Conservation (phyloP, 2,329 filamentous ascomycete species). For the Stagonosporopsis cucurbitacearum region DNA sequence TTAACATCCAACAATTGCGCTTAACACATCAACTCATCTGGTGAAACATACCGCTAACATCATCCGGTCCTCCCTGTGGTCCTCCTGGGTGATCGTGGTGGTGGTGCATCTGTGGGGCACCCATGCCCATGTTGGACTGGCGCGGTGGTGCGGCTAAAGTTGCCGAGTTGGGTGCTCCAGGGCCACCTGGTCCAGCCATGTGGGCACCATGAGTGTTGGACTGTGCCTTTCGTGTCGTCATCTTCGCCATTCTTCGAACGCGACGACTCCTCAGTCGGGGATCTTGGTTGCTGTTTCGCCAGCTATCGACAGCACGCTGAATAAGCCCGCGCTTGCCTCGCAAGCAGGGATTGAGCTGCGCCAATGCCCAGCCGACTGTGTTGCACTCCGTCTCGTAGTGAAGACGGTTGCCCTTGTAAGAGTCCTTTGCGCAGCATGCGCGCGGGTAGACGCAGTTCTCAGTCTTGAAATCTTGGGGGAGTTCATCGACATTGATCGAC, state of each 20-base stretch:
- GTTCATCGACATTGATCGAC: slow-evolving; percentile 87
- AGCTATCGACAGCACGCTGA: slow-evolving; percentile 96
- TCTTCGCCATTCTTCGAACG: slow-evolving; percentile 94
- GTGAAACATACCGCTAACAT: slow-evolving; percentile 97
- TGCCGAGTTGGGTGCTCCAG: slow-evolving; percentile 66
- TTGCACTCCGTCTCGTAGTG: slow-evolving; percentile 99
- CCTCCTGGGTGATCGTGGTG: slow-evolving; percentile 76
- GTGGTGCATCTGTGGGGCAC: slow-evolving; percentile 69
- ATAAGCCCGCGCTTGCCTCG: slow-evolving; percentile 95
- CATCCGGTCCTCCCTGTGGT: slow-evolving; percentile 71
- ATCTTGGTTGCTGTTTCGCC: slow-evolving; percentile 99
- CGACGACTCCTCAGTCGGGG: slow-evolving; percentile 86
- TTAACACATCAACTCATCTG: slow-evolving; percentile 75
- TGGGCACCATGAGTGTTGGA: slow-evolving; percentile 65
- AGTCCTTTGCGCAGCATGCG: slow-evolving; percentile 92
- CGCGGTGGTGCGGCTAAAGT: slow-evolving; percentile 64
- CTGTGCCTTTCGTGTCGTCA: slow-evolving; percentile 81
- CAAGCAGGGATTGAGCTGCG: slow-evolving; percentile 87
- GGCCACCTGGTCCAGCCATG: slow-evolving; percentile 69
- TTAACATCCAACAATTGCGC: slow-evolving; percentile 48
- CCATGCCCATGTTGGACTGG: slow-evolving; percentile 74
- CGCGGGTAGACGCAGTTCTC: slow-evolving; percentile 98
- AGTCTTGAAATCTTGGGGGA: slow-evolving; percentile 89
- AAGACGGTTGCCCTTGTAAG: slow-evolving; percentile 93
- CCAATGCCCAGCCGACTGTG: slow-evolving; percentile 98